These are phyloP conservation scores for Dalbergia cochinchinensis DNA, from an alignment of 306 rosid species.

Conservation along the genomic window DNA sequence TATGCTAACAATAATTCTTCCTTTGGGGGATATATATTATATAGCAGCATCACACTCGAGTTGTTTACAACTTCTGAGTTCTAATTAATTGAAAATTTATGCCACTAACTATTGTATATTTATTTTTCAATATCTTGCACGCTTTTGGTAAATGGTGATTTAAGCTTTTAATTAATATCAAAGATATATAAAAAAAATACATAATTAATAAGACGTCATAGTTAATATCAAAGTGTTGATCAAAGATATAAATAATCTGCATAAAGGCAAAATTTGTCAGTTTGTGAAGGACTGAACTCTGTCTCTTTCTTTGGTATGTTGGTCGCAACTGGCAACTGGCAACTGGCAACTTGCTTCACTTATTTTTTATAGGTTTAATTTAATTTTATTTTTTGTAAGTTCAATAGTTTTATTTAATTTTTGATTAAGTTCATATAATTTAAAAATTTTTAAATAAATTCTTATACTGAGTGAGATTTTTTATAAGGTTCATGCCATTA, in stretches of 20 bases:
- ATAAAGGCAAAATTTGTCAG: constrained; percentile 35
- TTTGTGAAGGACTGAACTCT: constrained; percentile 7
- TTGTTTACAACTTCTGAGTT: neutral
- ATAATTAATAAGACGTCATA: no score
- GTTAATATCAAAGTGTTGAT: constrained; percentile 24
- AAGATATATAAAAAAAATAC: neutral
- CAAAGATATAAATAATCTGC: constrained; percentile 8
- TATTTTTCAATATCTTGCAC: neutral
- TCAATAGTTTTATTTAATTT: no score
- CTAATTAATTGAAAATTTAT: neutral
- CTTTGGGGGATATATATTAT: neutral
- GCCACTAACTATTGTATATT: neutral
- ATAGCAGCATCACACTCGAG: neutral
- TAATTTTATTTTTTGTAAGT: no score
- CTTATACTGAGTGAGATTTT: no score
- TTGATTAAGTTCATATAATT: no score
- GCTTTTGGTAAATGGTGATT: constrained; percentile 1
- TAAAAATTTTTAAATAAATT: no score
- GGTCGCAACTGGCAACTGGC: neutral
- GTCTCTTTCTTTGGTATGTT: constrained; percentile 2
- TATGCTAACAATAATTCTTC: constrained; percentile 34
- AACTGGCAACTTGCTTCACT: neutral
- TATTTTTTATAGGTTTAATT: neutral
- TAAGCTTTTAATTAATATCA: constrained; percentile 3
- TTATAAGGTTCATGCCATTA: no score